Evolutionary conservation across 768 basidiomycete species (phyloP).

Genomic region (Collybia nuda): DNA sequence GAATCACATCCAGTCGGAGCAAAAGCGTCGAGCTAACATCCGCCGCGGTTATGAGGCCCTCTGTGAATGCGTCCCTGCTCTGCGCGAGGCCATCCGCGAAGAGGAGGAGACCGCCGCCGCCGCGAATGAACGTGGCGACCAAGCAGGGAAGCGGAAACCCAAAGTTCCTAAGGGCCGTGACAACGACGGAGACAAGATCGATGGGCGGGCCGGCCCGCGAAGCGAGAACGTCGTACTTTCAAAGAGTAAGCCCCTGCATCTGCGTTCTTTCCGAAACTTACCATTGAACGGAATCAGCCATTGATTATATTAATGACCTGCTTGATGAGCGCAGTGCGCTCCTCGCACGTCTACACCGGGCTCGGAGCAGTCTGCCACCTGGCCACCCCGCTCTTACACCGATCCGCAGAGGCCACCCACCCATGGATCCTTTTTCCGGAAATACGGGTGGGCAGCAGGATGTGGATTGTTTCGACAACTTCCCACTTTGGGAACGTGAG

Average conservation of each 20-base stretch:
- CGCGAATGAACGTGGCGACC: conserved; percentile 16
- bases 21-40: conserved; percentile 91
- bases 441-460: conserved; percentile 17
- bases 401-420: conserved; percentile 13
- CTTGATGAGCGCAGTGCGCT: conserved; percentile 59
- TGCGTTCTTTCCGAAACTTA: conserved; percentile 3
- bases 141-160: conserved; percentile 39
- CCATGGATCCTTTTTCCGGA: conserved; percentile 13
- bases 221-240: conserved; percentile 89
- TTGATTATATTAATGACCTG: conserved; percentile 78
- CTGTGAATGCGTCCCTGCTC: conserved; percentile 78
- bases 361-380: conserved; percentile 54
- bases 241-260: conserved; percentile 64
- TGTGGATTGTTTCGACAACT: conserved; percentile 5
- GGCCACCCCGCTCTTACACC: conserved; percentile 55
- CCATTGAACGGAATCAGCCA: conserved; percentile 51
- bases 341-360: conserved; percentile 56
- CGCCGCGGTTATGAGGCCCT: conserved; percentile 86
- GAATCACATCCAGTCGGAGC: conserved; percentile 93
- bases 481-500: conserved; percentile 75
- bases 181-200: conserved; percentile 53
- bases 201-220: conserved; percentile 85
- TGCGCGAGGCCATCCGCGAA: conserved; percentile 75
- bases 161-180: conserved; percentile 45
- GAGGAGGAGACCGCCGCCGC: conserved; percentile 59